Percentiles rank a stretch among this genome's conserved stretches.
Conservation (phyloP, 805 yeast species). For the Zygosaccharomyces rouxii region DNA sequence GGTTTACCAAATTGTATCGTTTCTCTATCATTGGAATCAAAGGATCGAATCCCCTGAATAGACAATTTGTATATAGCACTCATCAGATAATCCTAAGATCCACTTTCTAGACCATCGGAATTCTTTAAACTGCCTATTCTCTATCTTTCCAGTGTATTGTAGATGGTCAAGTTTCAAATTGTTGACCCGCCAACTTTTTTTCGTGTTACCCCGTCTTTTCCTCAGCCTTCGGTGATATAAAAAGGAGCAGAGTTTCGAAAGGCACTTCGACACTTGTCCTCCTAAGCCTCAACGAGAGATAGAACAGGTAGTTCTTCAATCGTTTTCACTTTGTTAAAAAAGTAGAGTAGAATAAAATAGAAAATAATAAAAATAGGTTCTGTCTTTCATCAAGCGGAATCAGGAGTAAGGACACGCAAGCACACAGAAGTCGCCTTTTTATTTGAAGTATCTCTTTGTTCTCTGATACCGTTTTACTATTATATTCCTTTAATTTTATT, state of each 20-base stretch:
- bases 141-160: neutral
- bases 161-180: neutral
- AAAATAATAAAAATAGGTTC: too few relatives aligned
- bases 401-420: neutral
- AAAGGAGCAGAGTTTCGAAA: neutral
- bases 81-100: constrained; percentile 22
- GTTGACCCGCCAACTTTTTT: constrained; percentile 1
- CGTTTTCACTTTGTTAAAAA: neutral
- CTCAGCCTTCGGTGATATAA: neutral
- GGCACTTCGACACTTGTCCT: too few relatives aligned
- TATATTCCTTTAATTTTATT: neutral
- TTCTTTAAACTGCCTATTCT: neutral
- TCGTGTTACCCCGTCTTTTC: neutral
- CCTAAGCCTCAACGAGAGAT: neutral
- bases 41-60: constrained; percentile 86
- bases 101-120: neutral
- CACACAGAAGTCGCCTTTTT: neutral
- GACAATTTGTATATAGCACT: constrained; percentile 54
- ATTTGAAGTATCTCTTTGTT: neutral
- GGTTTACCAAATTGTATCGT: constrained; percentile 88
- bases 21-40: constrained; percentile 78
- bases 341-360: too few relatives aligned
- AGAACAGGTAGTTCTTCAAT: neutral
- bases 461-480: constrained; percentile 1
- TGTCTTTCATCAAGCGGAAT: neutral